Evolutionary conservation across 1,284 basidiomycete genomes (phyloP).

Genomic region (Heterobasidion irregulare): DNA sequence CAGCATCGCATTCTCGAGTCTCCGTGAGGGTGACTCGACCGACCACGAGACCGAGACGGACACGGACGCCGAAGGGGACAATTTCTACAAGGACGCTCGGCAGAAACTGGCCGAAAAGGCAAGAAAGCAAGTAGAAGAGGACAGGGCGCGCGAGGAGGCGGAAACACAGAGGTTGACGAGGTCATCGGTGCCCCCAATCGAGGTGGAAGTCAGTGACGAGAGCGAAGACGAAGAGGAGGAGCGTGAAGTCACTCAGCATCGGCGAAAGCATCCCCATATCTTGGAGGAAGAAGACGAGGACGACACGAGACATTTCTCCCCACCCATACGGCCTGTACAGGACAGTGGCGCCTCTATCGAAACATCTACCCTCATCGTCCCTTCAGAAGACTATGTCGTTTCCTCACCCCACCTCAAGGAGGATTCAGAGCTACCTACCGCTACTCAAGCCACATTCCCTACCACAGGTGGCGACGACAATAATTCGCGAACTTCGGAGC

Average conservation of each 20-base stretch:
- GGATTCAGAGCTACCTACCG: conserved; percentile 30
- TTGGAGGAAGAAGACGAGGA: conserved; percentile 58
- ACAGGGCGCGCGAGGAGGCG: background rate
- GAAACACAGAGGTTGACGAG: conserved; percentile 12
- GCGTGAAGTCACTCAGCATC: conserved; percentile 19
- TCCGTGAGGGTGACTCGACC: conserved; percentile 41
- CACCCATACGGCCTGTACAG: too few species aligned
- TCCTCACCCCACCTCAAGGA: conserved; percentile 22
- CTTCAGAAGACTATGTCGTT: conserved; percentile 23
- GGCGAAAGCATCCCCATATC: conserved; percentile 34
- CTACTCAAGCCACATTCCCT: conserved; percentile 33
- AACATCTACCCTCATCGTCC: conserved; percentile 14
- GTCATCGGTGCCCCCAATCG: conserved; percentile 54
- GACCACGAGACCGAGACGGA: conserved; percentile 53
- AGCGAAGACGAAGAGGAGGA: conserved; percentile 61
- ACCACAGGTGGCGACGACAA: background rate
- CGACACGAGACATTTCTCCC: background rate
- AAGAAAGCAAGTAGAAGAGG: conserved; percentile 43
- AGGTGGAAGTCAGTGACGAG: conserved; percentile 74
- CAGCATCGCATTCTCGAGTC: conserved; percentile 69
- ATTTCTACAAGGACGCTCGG: conserved; percentile 60
- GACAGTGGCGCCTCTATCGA: background rate
- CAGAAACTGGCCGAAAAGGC: conserved; percentile 72
- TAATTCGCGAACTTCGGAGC: background rate
- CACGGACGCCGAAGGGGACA: conserved; percentile 29